These are phyloP conservation scores for Aspergillus asperescens DNA, from an alignment of 495 filamentous ascomycete genomes.

Conservation along the genomic window DNA sequence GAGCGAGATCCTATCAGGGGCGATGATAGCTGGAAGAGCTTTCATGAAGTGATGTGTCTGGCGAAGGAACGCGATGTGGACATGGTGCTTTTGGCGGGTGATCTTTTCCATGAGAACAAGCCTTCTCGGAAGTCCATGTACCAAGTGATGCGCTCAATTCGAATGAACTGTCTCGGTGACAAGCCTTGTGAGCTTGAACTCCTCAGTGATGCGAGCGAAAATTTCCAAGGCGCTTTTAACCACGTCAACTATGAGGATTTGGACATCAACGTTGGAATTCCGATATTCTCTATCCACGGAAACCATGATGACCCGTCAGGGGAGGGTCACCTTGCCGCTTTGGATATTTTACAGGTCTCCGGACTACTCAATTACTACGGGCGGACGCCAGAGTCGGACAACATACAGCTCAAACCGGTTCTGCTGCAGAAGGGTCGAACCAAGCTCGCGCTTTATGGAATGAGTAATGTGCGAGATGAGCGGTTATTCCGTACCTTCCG, in stretches of 20 bases:
- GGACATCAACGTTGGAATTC: constrained; percentile 96
- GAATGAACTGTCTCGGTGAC: constrained; percentile 89
- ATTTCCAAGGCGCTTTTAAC: constrained; percentile 77
- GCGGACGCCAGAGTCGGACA: constrained; percentile 82
- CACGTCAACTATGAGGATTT: constrained; percentile 97
- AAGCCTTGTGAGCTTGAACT: constrained; percentile 95
- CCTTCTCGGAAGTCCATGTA: constrained; percentile 96
- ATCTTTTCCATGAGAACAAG: constrained; percentile 98
- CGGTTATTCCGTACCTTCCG: constrained; percentile 88
- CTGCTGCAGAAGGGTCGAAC: constrained; percentile 90
- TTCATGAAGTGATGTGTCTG: constrained; percentile 91
- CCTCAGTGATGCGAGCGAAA: constrained; percentile 84
- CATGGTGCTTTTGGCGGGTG: constrained; percentile 91
- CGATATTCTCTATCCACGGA: constrained; percentile 96
- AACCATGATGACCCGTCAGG: constrained; percentile 98
- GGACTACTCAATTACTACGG: constrained; percentile 96
- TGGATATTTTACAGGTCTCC: constrained; percentile 86
- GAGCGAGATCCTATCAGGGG: constrained; percentile 90
- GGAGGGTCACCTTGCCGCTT: constrained; percentile 79
- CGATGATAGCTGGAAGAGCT: constrained; percentile 94
- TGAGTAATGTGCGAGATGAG: constrained; percentile 96
- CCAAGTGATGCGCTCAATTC: constrained; percentile 88
- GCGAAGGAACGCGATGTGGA: constrained; percentile 86
- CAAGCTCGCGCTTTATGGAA: constrained; percentile 89
- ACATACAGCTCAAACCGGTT: constrained; percentile 85